Evolutionary conservation across 2,329 filamentous ascomycete species (phyloP), one percentile per base, ranked within the genome.

Genomic region (Trichoderma sp.): DNA sequence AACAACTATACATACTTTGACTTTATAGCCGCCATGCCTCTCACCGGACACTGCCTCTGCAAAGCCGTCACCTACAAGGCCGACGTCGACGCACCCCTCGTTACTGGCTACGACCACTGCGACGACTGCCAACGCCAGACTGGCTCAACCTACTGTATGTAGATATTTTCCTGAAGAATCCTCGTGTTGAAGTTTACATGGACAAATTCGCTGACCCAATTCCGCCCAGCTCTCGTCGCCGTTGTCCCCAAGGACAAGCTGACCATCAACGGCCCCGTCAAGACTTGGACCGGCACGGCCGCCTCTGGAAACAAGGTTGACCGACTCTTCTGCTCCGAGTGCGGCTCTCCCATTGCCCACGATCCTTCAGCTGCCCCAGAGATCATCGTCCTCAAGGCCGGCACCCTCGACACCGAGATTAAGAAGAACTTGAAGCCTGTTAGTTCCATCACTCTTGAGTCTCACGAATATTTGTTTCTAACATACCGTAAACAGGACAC

Each of bases 81-180:
- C 62, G 83, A 85, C 77, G 79, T 85, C 70, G 85, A 86, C 31
- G 81, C 79, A 60, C 85, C 85, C 65, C 75, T 86, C 67, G 55
- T 86, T 78, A 87, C 86, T 63, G 89, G 86, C 72, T 91, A 91
- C 78, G 90, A 91, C 77, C 89, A 91, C 83, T 91, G 89, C 75
- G 89, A 91, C 76, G 89, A 91, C 80, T 91, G 89, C 84, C 89
- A 91, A 81, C 88, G 89, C 76, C 89, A 91, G 81, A 86, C 81
- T 62, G 89, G 89, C 72, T 91, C 88, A 21, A 90, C 89, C 69
- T 91, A 91, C 79, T 91, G 87, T 89, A 79, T 72, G 85, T 40
- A 52, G 16, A 43, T 40, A 19, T 11, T 24, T 11, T 2, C 29
- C 14, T 24, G 24, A 19, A 21, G 13, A 37, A 21, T 6, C 5